Conservation (phyloP, 2,329 filamentous ascomycete genomes). For the Verticillium albo-atrum region DNA sequence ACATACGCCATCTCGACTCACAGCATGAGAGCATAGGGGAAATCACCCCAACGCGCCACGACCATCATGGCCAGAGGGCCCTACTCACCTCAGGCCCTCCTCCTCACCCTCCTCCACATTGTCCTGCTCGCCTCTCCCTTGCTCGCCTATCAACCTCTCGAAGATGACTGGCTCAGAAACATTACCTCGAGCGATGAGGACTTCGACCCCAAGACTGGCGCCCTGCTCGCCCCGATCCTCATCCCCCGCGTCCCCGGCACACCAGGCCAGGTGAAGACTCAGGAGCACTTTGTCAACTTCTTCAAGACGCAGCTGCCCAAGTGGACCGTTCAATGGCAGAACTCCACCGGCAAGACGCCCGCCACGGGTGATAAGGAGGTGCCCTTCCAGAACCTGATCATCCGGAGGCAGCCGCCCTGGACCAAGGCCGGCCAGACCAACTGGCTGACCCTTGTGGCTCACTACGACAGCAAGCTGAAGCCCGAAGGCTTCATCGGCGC, state of each 20-base stretch:
- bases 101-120: conserved; percentile 6
- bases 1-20: not conserved
- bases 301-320: conserved; percentile 62
- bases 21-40: not conserved
- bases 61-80: not conserved
- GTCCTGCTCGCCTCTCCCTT: conserved; percentile 19
- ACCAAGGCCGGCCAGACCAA: conserved; percentile 64
- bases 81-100: not conserved
- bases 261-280: conserved; percentile 58
- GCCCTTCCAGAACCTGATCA: conserved; percentile 74
- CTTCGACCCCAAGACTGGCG: conserved; percentile 64
- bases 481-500: conserved; percentile 78
- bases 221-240: conserved; percentile 71
- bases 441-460: conserved; percentile 72
- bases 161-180: conserved; percentile 58
- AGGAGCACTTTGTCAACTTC: conserved; percentile 69
- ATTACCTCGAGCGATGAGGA: conserved; percentile 61
- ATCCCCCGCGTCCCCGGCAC: conserved; percentile 72
- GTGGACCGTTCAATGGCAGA: conserved; percentile 71
- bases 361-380: conserved; percentile 56
- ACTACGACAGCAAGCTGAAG: conserved; percentile 74
- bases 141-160: conserved; percentile 41
- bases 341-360: conserved; percentile 68
- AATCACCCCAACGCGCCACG: not conserved
- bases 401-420: conserved; percentile 76